A percentile compares a stretch with the other conserved stretches of the same genome.
Conservation (phyloP, 352 stramenopile genomes). For the Phytophthora multivora region DNA sequence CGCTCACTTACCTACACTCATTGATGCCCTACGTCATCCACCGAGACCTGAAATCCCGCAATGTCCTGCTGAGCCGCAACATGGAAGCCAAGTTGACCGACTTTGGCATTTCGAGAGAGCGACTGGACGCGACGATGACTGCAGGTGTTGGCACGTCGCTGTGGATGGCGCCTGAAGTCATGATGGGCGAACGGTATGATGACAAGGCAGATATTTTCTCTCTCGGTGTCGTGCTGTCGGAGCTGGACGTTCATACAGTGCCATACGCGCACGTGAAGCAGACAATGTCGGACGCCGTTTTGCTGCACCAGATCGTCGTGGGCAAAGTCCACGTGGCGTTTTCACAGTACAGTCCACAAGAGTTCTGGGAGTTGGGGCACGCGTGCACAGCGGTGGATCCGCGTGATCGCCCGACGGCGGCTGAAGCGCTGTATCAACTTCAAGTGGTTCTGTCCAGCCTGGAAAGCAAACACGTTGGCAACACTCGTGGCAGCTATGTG, state of each 20-base stretch:
- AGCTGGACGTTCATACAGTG: conserved; percentile 12
- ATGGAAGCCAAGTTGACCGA: conserved; percentile 54
- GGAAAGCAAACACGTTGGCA: background rate
- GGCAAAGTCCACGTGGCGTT: conserved; percentile 4
- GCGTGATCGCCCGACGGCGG: conserved; percentile 7
- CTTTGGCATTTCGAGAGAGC: conserved; percentile 53
- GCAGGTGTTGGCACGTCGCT: conserved; percentile 12
- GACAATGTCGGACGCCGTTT: conserved; percentile 12
- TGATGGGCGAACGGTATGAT: conserved; percentile 18
- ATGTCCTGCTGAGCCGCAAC: conserved; percentile 2
- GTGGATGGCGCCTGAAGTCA: conserved; percentile 18
- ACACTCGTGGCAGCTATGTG: conserved; percentile 3
- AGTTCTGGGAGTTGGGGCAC: conserved; percentile 3
- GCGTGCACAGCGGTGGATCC: conserved; percentile 10
- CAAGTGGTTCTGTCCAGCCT: conserved; percentile 7
- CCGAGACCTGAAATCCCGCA: conserved; percentile 16
- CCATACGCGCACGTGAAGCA: conserved; percentile 10
- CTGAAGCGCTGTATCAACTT: conserved; percentile 16
- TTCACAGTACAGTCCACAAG: conserved; percentile 7
- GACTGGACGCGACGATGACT: conserved; percentile 15
- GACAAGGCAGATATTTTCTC: conserved; percentile 21
- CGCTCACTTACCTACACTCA: conserved; percentile 19
- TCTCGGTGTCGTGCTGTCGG: conserved; percentile 12
- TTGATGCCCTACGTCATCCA: conserved; percentile 8
- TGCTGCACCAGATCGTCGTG: conserved; percentile 6